Conservation (phyloP, 2,329 filamentous ascomycete species). For the Catunica adiposa region DNA sequence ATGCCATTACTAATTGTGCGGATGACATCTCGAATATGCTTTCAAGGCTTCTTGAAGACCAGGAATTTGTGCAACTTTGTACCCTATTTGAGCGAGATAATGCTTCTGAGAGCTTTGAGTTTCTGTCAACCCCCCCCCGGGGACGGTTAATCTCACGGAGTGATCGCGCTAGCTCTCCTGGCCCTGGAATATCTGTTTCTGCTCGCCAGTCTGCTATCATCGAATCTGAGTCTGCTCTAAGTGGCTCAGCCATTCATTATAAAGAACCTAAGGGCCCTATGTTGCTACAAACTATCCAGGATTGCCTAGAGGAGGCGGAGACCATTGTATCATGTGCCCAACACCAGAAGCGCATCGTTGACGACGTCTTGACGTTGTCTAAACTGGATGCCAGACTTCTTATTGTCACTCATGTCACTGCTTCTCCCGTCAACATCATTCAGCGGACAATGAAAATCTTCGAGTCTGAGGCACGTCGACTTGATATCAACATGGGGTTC, state of each 20-base stretch:
- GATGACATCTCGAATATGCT: constrained; percentile 49
- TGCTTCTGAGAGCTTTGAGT: background rate
- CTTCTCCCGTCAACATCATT: constrained; percentile 51
- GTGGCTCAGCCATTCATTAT: too few relatives aligned
- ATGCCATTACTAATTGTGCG: constrained; percentile 58
- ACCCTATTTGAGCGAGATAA: too few relatives aligned
- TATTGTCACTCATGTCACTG: constrained; percentile 52
- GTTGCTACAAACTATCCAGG: constrained; percentile 17
- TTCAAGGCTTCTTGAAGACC: constrained; percentile 21
- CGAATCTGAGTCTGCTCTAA: background rate
- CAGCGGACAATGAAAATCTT: constrained; percentile 62
- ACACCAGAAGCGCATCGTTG: constrained; percentile 62
- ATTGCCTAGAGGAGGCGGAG: constrained; percentile 56
- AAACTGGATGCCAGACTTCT: constrained; percentile 57
- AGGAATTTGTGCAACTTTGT: constrained; percentile 19
- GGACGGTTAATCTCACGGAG: background rate
- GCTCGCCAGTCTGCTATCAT: constrained; percentile 1
- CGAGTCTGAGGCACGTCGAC: constrained; percentile 54
- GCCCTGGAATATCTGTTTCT: background rate
- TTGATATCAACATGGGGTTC: constrained; percentile 56
- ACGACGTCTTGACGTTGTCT: constrained; percentile 49
- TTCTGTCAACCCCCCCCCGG: background rate
- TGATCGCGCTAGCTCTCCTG: background rate
- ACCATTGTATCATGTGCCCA: constrained; percentile 63
- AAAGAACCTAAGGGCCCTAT: too few relatives aligned